phyloP scores from a whole-genome alignment of 768 basidiomycete species.

The Boletus edulis region DNA sequence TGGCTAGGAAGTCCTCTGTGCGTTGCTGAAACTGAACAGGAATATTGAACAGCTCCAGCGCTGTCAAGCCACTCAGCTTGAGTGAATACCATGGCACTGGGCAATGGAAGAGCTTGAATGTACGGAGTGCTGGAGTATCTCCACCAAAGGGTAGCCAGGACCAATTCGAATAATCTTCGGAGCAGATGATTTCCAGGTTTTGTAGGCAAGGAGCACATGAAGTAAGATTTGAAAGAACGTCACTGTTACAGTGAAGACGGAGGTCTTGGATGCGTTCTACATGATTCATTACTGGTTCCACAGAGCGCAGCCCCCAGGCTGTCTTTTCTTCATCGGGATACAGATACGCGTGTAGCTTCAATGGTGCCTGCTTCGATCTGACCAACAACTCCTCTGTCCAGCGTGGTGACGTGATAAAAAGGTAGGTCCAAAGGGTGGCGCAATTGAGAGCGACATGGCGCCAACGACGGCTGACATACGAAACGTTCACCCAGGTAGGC shows the following conservation, averaged over 20 bases:
- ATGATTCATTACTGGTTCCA: background rate
- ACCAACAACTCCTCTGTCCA: slow-evolving; percentile 42
- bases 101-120: background rate
- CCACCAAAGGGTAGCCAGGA: no score
- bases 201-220: background rate
- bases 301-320: background rate
- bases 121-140: background rate
- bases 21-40: slow-evolving; percentile 23
- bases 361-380: slow-evolving; percentile 40
- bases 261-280: slow-evolving; percentile 1
- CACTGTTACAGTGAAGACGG: background rate
- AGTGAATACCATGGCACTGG: background rate
- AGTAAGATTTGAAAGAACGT: background rate
- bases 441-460: slow-evolving; percentile 40
- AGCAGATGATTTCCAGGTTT: background rate
- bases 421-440: slow-evolving; percentile 38
- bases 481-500: slow-evolving; percentile 8
- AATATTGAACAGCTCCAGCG: slow-evolving; percentile 31
- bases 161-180: no score
- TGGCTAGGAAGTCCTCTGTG: slow-evolving; percentile 29
- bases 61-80: slow-evolving; percentile 26
- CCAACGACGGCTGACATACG: slow-evolving; percentile 33
- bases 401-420: slow-evolving; percentile 29
- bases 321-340: background rate
- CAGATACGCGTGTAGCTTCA: background rate